Base-by-base conservation (phyloP, 2,329 filamentous ascomycete genomes). In the Rachicladosporium sp. region DNA sequence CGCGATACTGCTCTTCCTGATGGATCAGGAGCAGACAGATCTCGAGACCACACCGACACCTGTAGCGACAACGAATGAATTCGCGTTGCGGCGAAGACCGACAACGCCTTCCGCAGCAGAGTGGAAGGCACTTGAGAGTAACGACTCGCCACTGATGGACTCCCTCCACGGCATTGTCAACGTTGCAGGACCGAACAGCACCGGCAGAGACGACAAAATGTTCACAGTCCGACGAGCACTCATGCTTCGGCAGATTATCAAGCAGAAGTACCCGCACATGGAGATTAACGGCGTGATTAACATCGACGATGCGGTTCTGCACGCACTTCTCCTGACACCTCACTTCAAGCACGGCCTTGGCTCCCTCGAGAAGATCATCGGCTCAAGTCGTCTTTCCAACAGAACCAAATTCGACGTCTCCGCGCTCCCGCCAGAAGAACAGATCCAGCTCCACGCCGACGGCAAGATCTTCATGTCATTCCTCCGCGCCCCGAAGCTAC, bases 371-470 rank as follows among this genome's bases (percentile, higher is more conserved):
- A 57, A 55, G 43, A 58, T 59, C 36, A 45, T 59, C 35, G 54
- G 55, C 48, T 58, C 55, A 2, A 52, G 48, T 38, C 50, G 55
- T 5, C 49, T 59, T 9, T 54, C 56, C 4, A 46, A 47, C 31
- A 46, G 50, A 11, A 51, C 41, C 12, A 57, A 54, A 37, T 59
- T 59, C 39, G 55, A 57, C 41, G 48, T 58, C 7, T 47, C 55
- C 8, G 54, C 56, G 1, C 43, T 59, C 4, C 57, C 57, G 3
- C 55, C 57, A 7, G 56, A 58, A 41, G 55, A 58, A 43, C 56
- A 58, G 38, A 56, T 59, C n/a, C 52, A 56, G 35, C 44, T 58
- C 4, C 54, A 59, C 36, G 56, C 58, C n/a, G 56, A 59, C 40
- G 54, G 51, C 31, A 45, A 47, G 35, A 56, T 48, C 27, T 59